phyloP scores from a whole-genome alignment of 805 yeast genomes.

The Nakazawaea pomicola region DNA sequence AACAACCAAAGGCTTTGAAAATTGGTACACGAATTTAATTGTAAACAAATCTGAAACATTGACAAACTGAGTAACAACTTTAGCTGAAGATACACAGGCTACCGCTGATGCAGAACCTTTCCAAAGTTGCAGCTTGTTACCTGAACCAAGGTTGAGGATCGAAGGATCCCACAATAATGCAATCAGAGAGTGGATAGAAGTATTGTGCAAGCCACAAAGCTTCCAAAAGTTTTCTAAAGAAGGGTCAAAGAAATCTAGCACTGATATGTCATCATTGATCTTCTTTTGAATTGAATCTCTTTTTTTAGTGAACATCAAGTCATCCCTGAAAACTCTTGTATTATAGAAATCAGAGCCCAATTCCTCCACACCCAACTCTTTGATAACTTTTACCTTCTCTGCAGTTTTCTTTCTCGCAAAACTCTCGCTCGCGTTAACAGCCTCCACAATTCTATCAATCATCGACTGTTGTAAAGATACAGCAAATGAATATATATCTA shows the following conservation, averaged over 20 bases:
- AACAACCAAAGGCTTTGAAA: slow-evolving; percentile 50
- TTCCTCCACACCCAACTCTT: slow-evolving; percentile 54
- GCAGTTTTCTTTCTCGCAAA: slow-evolving; percentile 61
- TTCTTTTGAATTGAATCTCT: slow-evolving; percentile 57
- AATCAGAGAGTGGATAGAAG: slow-evolving; percentile 17
- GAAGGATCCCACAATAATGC: slow-evolving; percentile 23
- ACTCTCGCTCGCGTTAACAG: slow-evolving; percentile 62
- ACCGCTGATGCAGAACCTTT: slow-evolving; percentile 26
- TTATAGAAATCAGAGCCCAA: slow-evolving; percentile 58
- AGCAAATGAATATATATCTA: slow-evolving; percentile 66
- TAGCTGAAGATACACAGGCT: slow-evolving; percentile 17
- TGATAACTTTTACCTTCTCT: slow-evolving; percentile 56
- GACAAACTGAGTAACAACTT: slow-evolving; percentile 30
- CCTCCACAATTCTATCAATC: slow-evolving; percentile 55
- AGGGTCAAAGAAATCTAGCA: slow-evolving; percentile 80
- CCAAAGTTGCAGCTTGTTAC: slow-evolving; percentile 21
- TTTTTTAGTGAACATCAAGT: slow-evolving; percentile 77
- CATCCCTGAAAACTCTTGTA: slow-evolving; percentile 61
- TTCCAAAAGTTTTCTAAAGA: slow-evolving; percentile 53
- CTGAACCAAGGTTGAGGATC: slow-evolving; percentile 22
- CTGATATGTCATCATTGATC: slow-evolving; percentile 53
- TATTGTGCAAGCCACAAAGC: slow-evolving; percentile 34
- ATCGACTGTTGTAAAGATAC: slow-evolving; percentile 62
- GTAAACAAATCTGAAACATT: slow-evolving; percentile 30
- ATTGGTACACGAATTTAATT: slow-evolving; percentile 34